Base-by-base conservation (phyloP, 2,329 filamentous ascomycete species). In the Colletotrichum kahawae region DNA sequence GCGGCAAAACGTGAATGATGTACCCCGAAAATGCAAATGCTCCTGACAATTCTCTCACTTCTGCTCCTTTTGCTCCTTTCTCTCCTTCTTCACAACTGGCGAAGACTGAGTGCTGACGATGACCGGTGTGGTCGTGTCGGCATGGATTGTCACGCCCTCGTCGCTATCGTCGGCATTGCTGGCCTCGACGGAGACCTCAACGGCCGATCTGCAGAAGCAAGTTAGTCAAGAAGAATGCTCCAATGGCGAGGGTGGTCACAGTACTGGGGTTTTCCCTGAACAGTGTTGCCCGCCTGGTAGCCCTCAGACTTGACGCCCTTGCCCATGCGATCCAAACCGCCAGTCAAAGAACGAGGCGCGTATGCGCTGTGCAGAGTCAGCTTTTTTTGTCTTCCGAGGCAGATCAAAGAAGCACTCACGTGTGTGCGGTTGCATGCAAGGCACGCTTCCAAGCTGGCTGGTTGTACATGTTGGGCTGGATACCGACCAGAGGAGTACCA, bases 401-500 rank as follows among this genome's bases (percentile, higher is more conserved):
- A 60, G n/a, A 68, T 1, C 7, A 21, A 16, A 54, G 13, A 33
- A 4, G 27, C 27, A 71, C 74, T 70, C 43, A 77, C 76, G 68
- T 62, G 34, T 69, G 64, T 21, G 66, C 63, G 38, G 74, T 74
- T 16, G 74, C 66, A 13, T 74, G 71, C 34, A 77, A 64, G 34
- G 76, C 67, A 64, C 83, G 84, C 78, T 82, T 84, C 81, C 84
- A 87, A 34, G 81, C 79, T 13, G 81, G 77, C 67, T 85, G 83
- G 57, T 82, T 84, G 75, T 88, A 87, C 77, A 89, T 87, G 69
- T 84, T 84, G 13, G 89, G 87, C 68, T 85, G 88, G 79, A 92
- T 86, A 18, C 91, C 89, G 66, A 93, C 90, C 75, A 90, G 88
- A 62, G 90, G 87, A 75, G 91, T 92, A 76, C 92, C 92, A 79